Evolutionary conservation across 192 early-diverging fungal species (phyloP), one percentile per base, ranked within the genome.

Genomic region (Umbelopsis ramanniana): DNA sequence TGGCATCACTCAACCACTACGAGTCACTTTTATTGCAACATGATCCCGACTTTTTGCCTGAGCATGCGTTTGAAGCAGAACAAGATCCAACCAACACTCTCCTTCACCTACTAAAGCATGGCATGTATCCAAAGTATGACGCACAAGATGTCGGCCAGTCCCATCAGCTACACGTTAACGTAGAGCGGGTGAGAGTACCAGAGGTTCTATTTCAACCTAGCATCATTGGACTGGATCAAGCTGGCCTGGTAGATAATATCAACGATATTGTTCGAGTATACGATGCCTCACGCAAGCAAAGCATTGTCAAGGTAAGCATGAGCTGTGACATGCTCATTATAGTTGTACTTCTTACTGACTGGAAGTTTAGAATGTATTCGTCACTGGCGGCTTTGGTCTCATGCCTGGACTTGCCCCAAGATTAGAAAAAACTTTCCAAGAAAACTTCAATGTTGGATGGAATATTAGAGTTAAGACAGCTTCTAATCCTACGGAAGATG

Each of bases 151-250:
- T 86, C 6, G 87, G 84, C 0, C 90, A 91, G 57, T 83, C 86
- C 35, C 90, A 93, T 81, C 95, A 96, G 72, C 78, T 97, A 7
- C 94, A 94, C 76, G 77, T 96, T 37, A 97, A 97, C 74, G 84
- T 97, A n/a, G 96, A 97, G 79, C 89, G 94, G 43, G 90, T 93
- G 26, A 81, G 94, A 14, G 94, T 96, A 45, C 94, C 95, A 2
- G 96, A 97, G 79, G 90, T 87, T 1, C 75, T 96, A n/a, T 97
- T 97, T 84, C 93, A 96, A 47, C 96, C 96, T 6, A 82, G 85
- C 12, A 90, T 96, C 23, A 79, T 92, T 48, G 96, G 96, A 19
- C 79, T 96, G 3, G 95, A 97, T 74, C 93, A 96, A 75, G 92
- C 96, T 2, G 96, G 96, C 0, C 72, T 97, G 38, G 81, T 95